These are phyloP conservation scores for Clonostachys byssicola DNA, from an alignment of 2,329 filamentous ascomycete species.

Conservation along the genomic window DNA sequence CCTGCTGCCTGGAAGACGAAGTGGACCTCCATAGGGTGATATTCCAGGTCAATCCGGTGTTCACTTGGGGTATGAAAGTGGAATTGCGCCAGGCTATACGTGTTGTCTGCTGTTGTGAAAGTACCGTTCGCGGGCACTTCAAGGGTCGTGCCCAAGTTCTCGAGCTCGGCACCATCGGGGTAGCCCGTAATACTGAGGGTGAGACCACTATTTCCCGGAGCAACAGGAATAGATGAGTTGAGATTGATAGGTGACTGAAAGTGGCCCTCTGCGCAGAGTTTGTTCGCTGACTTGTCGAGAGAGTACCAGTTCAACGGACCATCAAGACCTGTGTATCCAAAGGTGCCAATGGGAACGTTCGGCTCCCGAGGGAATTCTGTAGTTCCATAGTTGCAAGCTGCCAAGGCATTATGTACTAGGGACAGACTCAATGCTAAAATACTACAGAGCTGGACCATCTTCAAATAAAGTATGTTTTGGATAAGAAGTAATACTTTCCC, in stretches of 20 bases:
- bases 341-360: slow-evolving; percentile 12
- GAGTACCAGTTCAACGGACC: slow-evolving; percentile 47
- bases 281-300: slow-evolving; percentile 29
- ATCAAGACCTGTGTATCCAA: slow-evolving; percentile 31
- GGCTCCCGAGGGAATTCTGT: too few species aligned
- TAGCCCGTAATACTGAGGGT: slow-evolving; percentile 21
- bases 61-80: slow-evolving; percentile 55
- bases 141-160: slow-evolving; percentile 42
- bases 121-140: slow-evolving; percentile 41
- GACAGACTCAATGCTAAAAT: too few species aligned
- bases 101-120: slow-evolving; percentile 25
- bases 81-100: slow-evolving; percentile 43
- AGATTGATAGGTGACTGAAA: slow-evolving; percentile 49
- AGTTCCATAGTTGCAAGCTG: too few species aligned
- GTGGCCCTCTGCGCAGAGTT: slow-evolving; percentile 36
- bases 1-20: slow-evolving; percentile 30
- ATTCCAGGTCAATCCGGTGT: slow-evolving; percentile 39
- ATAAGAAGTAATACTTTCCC: too few species aligned
- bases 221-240: too few species aligned
- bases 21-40: slow-evolving; percentile 32
- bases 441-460: too few species aligned
- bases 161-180: slow-evolving; percentile 27
- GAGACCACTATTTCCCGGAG: too few species aligned
- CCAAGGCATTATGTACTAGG: too few species aligned
- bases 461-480: too few species aligned